Base-by-base conservation (phyloP, 164 flowering plant genomes). In the Vitis rotundifolia region DNA sequence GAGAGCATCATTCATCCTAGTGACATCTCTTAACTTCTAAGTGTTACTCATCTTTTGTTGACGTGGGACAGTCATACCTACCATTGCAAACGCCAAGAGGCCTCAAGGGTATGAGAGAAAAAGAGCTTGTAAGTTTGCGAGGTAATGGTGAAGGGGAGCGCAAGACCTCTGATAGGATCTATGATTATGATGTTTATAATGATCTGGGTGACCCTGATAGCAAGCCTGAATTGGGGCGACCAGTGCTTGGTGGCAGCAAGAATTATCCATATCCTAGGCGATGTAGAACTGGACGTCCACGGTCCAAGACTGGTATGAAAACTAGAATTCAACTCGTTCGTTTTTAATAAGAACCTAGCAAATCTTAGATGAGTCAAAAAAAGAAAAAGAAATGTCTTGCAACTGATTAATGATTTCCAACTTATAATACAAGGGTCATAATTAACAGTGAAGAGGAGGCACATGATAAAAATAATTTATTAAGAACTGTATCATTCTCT, bases 91-190 rank as follows among this genome's bases (percentile, higher is more conserved):
- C 81, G 31, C 87, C 87, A 28, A 51, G 14, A 9, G 82, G 80
- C 5, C 22, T 84, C 54, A 77, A 28, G 47, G 61, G 11, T 55
- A 47, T 62, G 50, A 74, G 87, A 59, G 75, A 77, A 22, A 64
- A 69, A 49, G 87, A 84, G 72, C 77, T 84, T 4, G 31, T 8
- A 22, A 59, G 8, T 18, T 62, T 79, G 3, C 44, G 85, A 57
- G 87, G 87, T 1, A 63, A 81, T 60, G 83, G 83, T 11, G 12
- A 16, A 51, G 85, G 80, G 7, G 74, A 84, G 61, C 63, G 83
- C n/a, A 71, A 78, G 68, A 63, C 5, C 0, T 28, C 1, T 8
- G 87, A 84, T 4, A 73, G 87, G 58, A 76, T 84, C 9, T 84
- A 84, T 57, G 87, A 84, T 29, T 84, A 84, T 70, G 87, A 76